Evolutionary conservation across 257 asterid species (phyloP), one percentile per base, ranked within the genome.

Genomic region (Primulina huaijiensis): DNA sequence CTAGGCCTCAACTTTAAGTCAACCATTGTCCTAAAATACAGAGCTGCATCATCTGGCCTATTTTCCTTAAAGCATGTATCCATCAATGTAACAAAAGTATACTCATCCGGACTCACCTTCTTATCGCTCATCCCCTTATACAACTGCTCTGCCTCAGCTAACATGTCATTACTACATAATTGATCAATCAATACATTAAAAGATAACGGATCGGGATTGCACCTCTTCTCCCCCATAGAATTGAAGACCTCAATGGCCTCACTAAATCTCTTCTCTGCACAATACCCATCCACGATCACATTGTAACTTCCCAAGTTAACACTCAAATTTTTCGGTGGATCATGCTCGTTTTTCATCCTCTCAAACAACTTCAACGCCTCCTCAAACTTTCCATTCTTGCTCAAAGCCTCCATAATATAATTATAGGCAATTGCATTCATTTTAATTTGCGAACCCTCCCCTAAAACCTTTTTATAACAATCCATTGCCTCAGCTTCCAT

Each of bases 401-500:
- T 81, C 86, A 93, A 77, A 67, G 97, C 96, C 80, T 86, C 95
- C 70, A 93, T 70, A 20, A 89, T 72, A n/a, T 83, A 88, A 55
- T 88, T 89, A 76, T 89, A 89, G 0, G 95, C 89, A 71, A 93
- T 80, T 0, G 88, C 88, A 55, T 72, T 85, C 97, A 90, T 90
- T 80, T 81, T 86, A 63, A 89, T 19, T 0, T 56, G 75, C 0
- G 95, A 87, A 61, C 80, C 86, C 74, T 82, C 82, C 16, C 83
- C 84, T 8, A 88, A 74, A 72, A 85, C 95, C 68, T 74, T 87
- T 58, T 65, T 76, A 62, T 78, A 93, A 79, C 90, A 75, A 65
- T 90, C 90, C 96, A 90, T 86, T 0, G 96, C 96, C 74, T 86
- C 97, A 3, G 82, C 68, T 77, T 89, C 97, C 96, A 87, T 87